Base-by-base conservation (phyloP, 225 moss, liverwort and hornwort species). In the Physcomitrellopsis africana region DNA sequence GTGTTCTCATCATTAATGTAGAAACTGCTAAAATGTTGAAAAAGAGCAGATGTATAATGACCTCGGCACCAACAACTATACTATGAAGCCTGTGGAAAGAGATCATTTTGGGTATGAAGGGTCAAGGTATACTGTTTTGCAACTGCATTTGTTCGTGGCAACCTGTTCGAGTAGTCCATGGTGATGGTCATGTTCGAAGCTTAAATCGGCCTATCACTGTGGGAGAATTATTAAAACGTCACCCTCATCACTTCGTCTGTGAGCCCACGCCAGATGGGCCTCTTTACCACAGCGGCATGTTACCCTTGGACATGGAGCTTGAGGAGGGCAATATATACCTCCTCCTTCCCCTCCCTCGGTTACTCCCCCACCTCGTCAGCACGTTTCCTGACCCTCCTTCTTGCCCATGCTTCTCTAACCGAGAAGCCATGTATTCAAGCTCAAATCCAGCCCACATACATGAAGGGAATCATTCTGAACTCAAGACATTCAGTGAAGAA, bases 241-340 rank as follows among this genome's bases (percentile, higher is more conserved):
- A 96, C 72, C 93, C 96, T 0, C 96, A 96, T 32, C 93, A 96
- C 75, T 96, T 93, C 73, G 81, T 96, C 0, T 92, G 92, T n/a
- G 85, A 92, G 59, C 87, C 89, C 73, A 87, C 86, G 14, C 73
- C 85, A 12, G 77, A 83, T 8, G 86, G 89, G 0, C 90, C 90
- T 3, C 86, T 88, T 24, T 89, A 83, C 49, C 92, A 87, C 73
- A 85, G 85, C 0, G 71, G 87, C 26, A 96, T 96, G 96, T 65
- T 96, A 0, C 77, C 93, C 3, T 52, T 86, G 43, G 93, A 90
- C 48, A 79, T 87, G 73, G 92, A 92, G 73, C 90, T 96, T 6
- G 89, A 96, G 73, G 87, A 89, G 15, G 93, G 90, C 6, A 76
- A 74, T 12, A 66, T 93, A 9, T 96, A 96, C 74, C 82, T 96